Percentiles rank a stretch among this genome's conserved stretches.
phyloP scores from a whole-genome alignment of 106 monocot genomes.

The Allium cepa region DNA sequence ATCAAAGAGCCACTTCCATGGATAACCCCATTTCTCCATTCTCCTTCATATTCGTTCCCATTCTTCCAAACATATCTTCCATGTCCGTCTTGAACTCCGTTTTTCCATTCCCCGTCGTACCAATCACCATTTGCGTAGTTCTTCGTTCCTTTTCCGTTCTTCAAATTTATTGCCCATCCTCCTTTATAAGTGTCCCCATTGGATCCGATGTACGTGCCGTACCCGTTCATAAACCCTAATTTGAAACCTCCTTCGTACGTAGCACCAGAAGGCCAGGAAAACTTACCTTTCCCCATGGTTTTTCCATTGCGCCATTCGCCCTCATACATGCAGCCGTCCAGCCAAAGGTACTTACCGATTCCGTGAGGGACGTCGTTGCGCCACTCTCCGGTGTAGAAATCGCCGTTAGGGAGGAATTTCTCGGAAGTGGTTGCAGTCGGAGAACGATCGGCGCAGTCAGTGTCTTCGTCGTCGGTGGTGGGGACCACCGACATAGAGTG shows the following conservation, averaged over 20 bases:
- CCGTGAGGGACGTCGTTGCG: slow-evolving; percentile 56
- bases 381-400: slow-evolving; percentile 90
- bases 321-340: slow-evolving; percentile 95
- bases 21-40: slow-evolving; percentile 51
- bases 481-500: slow-evolving; percentile 8
- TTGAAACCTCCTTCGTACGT: slow-evolving; percentile 93
- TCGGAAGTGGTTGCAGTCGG: slow-evolving; percentile 16
- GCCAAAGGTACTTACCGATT: slow-evolving; percentile 88
- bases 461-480: slow-evolving; percentile 8
- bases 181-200: slow-evolving; percentile 81
- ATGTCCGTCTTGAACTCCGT: slow-evolving; percentile 61
- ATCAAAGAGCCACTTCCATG: slow-evolving; percentile 53
- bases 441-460: not conserved
- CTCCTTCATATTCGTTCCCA: slow-evolving; percentile 67
- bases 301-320: slow-evolving; percentile 68
- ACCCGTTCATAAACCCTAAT: slow-evolving; percentile 79
- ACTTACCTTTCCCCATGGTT: slow-evolving; percentile 73
- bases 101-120: slow-evolving; percentile 80
- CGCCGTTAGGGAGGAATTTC: slow-evolving; percentile 69
- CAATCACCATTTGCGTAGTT: slow-evolving; percentile 71
- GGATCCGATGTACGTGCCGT: slow-evolving; percentile 69
- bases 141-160: slow-evolving; percentile 63
- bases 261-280: slow-evolving; percentile 93
- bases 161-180: slow-evolving; percentile 66
- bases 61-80: slow-evolving; percentile 73